Base-by-base conservation (phyloP, 2,329 filamentous ascomycete genomes). In the Aspergillus vadensis region DNA sequence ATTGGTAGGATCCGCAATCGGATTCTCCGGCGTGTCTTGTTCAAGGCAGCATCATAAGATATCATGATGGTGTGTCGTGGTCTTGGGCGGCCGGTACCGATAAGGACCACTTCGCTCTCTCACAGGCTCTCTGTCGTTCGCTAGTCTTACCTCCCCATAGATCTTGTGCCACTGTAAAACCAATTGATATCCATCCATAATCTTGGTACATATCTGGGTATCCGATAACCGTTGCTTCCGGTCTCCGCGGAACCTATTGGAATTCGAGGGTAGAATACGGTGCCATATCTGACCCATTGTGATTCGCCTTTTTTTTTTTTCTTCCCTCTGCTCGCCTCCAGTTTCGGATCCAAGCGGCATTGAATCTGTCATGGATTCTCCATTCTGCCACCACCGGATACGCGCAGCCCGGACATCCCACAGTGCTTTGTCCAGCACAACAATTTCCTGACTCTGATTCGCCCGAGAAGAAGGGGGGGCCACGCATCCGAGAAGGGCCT, bases 1-100 rank as follows among this genome's bases (percentile, higher is more conserved):
- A 58, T 58, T 49, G 36, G 49, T 56, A 23, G 52, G 52, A 63
- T 63, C 61, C 61, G 59, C 61, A 51, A 50, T 63, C 49, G 55
- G 32, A 14, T 36, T 36, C 12, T 36, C 32, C 32, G 32, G 32
- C 32, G 12, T 36, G 12, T 36, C 32, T 36, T 36, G 12, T 36
- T 58, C 6, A 27, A 49, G 47, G 47, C 47, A 49, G 6, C 47
- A 49, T 49, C 47, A 10, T 49, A 49, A 49, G 47, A 25, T 49
- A 14, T n/a, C n/a, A n/a, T n/a, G n/a, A n/a, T 36, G 32, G 32
- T 36, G 32, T 36, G 32, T 36, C 4, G 12, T 14, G 32, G 12
- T 36, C 32, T 12, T 36, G 32, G 32, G 41, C 12, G 14, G 41
- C 19, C 12, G 41, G 41, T 44, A 44, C 41, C 41, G 41, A 44